Conservation (phyloP, 176 grass and related monocot genomes). For the Elaeis guineensis region DNA sequence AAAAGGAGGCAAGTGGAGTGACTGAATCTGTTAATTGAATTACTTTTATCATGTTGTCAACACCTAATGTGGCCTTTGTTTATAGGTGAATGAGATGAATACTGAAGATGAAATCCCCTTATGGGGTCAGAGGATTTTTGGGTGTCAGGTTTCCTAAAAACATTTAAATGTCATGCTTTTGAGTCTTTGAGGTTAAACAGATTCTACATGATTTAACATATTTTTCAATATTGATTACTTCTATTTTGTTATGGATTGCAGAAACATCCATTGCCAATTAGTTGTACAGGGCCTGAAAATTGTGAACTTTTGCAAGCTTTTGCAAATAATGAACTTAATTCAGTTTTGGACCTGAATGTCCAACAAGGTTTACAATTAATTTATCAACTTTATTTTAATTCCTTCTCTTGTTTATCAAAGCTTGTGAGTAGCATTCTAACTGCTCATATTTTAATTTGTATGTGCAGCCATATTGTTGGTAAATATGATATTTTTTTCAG, state of each 20-base stretch:
- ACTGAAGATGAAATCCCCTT: slow-evolving; percentile 44
- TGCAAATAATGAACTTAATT: slow-evolving; percentile 17
- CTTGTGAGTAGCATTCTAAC: too few species aligned
- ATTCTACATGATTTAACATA: not conserved
- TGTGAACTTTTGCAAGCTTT: slow-evolving; percentile 44
- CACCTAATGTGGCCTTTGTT: slow-evolving; percentile 3
- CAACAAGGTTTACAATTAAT: slow-evolving; percentile 33
- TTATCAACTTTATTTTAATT: too few species aligned
- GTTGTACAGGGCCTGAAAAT: slow-evolving; percentile 19
- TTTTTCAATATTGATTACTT: slow-evolving; percentile 14
- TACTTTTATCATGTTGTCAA: not conserved
- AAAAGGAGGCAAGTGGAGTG: slow-evolving; percentile 41
- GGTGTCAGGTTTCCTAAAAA: slow-evolving; percentile 39
- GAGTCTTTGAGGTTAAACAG: not conserved
- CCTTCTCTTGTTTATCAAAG: too few species aligned
- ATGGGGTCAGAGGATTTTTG: slow-evolving; percentile 71
- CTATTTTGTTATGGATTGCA: slow-evolving; percentile 25
- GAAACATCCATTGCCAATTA: slow-evolving; percentile 27
- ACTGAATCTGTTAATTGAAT: slow-evolving; percentile 1
- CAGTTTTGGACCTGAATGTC: slow-evolving; percentile 38
- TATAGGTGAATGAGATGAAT: slow-evolving; percentile 48
- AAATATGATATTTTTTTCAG: too few species aligned
- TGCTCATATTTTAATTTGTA: too few species aligned
- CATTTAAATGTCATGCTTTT: slow-evolving; percentile 1
- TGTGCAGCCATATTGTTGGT: too few species aligned